These are phyloP conservation scores for Cardamine occulta DNA, from an alignment of 345 rosid species.

Conservation along the genomic window DNA sequence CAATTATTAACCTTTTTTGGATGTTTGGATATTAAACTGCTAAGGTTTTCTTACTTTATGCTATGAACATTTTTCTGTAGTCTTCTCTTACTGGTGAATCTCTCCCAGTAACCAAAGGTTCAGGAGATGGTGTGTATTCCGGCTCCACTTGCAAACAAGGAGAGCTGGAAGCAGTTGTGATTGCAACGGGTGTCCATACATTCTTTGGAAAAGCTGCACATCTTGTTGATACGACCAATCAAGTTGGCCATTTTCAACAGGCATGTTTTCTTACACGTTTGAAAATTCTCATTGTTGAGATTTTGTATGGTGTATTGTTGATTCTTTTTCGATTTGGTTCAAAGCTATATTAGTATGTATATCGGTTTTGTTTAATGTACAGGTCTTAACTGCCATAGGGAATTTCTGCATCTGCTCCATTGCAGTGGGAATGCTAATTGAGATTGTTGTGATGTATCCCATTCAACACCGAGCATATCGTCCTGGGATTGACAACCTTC, in stretches of 20 bases:
- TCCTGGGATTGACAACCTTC: conserved; percentile 98
- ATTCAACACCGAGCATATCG: conserved; percentile 91
- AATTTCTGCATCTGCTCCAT: conserved; percentile 99
- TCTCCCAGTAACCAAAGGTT: conserved; percentile 95
- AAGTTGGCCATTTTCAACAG: conserved; percentile 99
- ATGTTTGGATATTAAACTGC: background rate
- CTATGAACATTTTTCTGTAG: conserved; percentile 47
- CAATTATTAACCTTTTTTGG: conserved; percentile 8
- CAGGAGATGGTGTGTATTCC: conserved; percentile 96
- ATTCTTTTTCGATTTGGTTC: conserved; percentile 18
- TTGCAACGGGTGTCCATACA: conserved; percentile 97
- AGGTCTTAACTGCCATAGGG: conserved; percentile 99
- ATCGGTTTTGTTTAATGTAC: conserved; percentile 19
- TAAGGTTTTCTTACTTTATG: background rate
- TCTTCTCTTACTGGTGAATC: conserved; percentile 99
- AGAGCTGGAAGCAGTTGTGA: conserved; percentile 95
- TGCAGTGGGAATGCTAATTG: conserved; percentile 90
- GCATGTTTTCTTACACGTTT: conserved; percentile 44
- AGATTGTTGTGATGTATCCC: conserved; percentile 94
- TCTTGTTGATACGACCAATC: conserved; percentile 97
- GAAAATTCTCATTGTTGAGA: background rate
- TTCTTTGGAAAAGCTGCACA: conserved; percentile 99
- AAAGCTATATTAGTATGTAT: conserved; percentile 1
- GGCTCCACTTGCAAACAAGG: conserved; percentile 99
- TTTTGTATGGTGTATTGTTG: conserved; percentile 14